Conservation (phyloP, 2,329 filamentous ascomycete species). For the Fusarium sp. region DNA sequence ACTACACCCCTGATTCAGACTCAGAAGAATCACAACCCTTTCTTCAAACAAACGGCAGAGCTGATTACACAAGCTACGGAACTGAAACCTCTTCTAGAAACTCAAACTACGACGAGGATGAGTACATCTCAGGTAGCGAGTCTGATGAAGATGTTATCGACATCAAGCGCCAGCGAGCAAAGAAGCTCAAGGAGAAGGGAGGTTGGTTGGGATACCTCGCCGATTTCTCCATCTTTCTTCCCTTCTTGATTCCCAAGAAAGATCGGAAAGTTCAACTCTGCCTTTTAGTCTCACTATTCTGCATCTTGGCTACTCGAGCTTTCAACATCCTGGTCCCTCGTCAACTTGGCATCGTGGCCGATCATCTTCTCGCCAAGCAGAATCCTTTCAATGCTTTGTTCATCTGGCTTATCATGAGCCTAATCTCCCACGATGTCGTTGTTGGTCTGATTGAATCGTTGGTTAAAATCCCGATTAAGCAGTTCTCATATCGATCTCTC, state of each 20-base stretch:
- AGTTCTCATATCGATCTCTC: slow-evolving; percentile 63
- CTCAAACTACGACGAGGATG: background rate
- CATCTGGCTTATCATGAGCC: slow-evolving; percentile 33
- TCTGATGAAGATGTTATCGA: slow-evolving; percentile 39
- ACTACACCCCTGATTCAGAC: background rate
- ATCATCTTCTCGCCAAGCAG: slow-evolving; percentile 41
- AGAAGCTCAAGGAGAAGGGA: slow-evolving; percentile 44
- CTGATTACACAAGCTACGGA: slow-evolving; percentile 17
- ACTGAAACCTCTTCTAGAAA: background rate
- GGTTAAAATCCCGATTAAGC: slow-evolving; percentile 50
- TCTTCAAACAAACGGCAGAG: background rate
- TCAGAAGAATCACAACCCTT: slow-evolving; percentile 31
- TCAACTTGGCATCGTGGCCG: slow-evolving; percentile 48
- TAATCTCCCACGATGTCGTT: slow-evolving; percentile 12
- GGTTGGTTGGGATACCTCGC: slow-evolving; percentile 48
- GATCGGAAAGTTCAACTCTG: slow-evolving; percentile 47
- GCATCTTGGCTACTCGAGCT: slow-evolving; percentile 38
- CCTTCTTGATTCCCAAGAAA: slow-evolving; percentile 46
- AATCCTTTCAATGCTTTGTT: slow-evolving; percentile 34
- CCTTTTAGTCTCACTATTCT: slow-evolving; percentile 40
- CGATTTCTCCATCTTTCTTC: slow-evolving; percentile 47
- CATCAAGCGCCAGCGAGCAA: slow-evolving; percentile 44
- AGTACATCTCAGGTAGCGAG: slow-evolving; percentile 18
- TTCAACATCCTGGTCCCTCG: slow-evolving; percentile 48
- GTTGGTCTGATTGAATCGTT: slow-evolving; percentile 36